phyloP scores from a whole-genome alignment of 2,329 filamentous ascomycete genomes.

The Penicillium thymicola region DNA sequence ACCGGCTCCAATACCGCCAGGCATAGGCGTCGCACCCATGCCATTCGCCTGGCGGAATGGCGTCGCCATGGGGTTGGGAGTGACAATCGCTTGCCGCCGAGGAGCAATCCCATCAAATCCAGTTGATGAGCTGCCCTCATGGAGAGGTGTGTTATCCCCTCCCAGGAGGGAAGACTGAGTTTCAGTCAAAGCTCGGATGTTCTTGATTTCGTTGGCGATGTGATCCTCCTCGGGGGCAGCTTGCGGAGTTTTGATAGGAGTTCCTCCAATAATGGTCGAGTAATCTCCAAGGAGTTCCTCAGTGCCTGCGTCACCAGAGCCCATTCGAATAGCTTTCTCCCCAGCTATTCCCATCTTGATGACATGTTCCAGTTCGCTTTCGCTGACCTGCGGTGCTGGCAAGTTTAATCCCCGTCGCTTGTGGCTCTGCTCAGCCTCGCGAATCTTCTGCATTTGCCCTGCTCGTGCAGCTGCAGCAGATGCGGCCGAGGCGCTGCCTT shows the following conservation, averaged over 20 bases:
- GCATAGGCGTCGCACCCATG: constrained; percentile 63
- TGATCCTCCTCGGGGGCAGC: constrained; percentile 91
- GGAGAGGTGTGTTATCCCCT: constrained; percentile 86
- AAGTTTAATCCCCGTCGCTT: constrained; percentile 81
- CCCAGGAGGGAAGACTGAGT: constrained; percentile 91
- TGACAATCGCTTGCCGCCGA: constrained; percentile 75
- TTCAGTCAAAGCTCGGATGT: constrained; percentile 86
- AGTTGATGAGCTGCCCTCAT: constrained; percentile 76
- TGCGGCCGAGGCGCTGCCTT: constrained; percentile 71
- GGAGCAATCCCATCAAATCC: constrained; percentile 84
- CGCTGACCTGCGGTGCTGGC: constrained; percentile 86
- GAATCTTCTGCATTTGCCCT: constrained; percentile 87
- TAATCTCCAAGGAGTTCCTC: constrained; percentile 86
- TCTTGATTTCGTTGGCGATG: constrained; percentile 93
- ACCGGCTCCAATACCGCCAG: constrained; percentile 53
- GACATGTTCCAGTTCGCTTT: constrained; percentile 91
- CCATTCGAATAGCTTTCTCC: constrained; percentile 74
- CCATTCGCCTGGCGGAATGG: constrained; percentile 69
- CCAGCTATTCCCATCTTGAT: constrained; percentile 98
- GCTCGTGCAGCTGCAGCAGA: constrained; percentile 88
- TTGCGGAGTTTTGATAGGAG: constrained; percentile 86
- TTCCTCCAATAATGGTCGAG: constrained; percentile 71
- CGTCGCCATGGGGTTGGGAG: constrained; percentile 92
- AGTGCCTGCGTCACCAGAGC: constrained; percentile 77
- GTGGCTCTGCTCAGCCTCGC: constrained; percentile 95